phyloP scores from a whole-genome alignment of 2,329 filamentous ascomycete genomes.

The Clonostachys sp. region DNA sequence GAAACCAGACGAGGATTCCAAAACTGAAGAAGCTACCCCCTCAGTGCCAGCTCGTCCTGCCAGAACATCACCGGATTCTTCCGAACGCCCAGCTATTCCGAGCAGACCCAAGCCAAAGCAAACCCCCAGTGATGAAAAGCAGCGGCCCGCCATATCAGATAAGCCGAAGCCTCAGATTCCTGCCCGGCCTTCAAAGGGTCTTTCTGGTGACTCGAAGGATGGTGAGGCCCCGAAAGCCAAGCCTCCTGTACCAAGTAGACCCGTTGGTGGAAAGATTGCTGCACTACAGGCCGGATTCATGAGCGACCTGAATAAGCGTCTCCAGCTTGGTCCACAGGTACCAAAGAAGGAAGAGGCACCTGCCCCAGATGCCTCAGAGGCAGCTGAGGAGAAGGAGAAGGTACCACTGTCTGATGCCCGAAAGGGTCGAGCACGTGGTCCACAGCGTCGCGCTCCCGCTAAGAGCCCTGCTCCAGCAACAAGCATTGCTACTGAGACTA shows the following conservation, averaged over 20 bases:
- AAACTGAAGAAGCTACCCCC: no score
- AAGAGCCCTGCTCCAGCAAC: conserved; percentile 35
- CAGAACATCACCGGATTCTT: conserved; percentile 29
- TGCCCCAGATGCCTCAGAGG: conserved; percentile 48
- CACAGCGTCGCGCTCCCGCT: conserved; percentile 65
- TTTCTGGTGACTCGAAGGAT: conserved; percentile 31
- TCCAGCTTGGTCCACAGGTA: conserved; percentile 79
- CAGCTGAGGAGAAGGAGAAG: conserved; percentile 59
- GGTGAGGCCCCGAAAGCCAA: conserved; percentile 63
- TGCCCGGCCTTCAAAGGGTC: conserved; percentile 53
- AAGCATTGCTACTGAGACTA: conserved; percentile 18
- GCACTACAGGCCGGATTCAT: conserved; percentile 88
- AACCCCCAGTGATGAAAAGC: conserved; percentile 25
- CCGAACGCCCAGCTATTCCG: conserved; percentile 40
- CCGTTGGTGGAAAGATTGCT: conserved; percentile 81
- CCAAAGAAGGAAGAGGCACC: conserved; percentile 69
- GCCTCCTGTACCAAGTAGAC: conserved; percentile 71
- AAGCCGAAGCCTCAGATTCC: conserved; percentile 58
- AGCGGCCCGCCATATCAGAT: conserved; percentile 27
- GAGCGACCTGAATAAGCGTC: conserved; percentile 84
- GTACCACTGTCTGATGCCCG: conserved; percentile 82
- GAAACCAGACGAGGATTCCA: no score
- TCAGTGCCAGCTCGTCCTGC: conserved; percentile 18
- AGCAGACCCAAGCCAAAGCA: conserved; percentile 50
- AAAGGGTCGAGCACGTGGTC: conserved; percentile 85